Percentiles rank a stretch among this genome's conserved stretches.
Evolutionary conservation across 2,329 filamentous ascomycete species (phyloP).

Genomic region (Penicillium sp.): DNA sequence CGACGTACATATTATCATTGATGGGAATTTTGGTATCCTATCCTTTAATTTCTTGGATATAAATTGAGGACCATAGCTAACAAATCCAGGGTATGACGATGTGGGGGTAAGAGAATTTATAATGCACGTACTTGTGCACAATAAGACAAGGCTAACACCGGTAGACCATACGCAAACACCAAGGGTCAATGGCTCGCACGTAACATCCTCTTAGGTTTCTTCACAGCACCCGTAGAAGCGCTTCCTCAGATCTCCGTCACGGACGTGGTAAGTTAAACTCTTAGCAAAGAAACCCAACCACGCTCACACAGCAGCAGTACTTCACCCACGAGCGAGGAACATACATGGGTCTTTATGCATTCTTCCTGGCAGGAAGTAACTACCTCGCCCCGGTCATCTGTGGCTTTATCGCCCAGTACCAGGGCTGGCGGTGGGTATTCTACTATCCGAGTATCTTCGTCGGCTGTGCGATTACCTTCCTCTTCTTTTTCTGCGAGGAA

Average conservation of each 20-base stretch:
- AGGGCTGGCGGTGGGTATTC: slow-evolving; percentile 49
- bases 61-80: background rate
- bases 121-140: background rate
- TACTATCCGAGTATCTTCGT: slow-evolving; percentile 54
- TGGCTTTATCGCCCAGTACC: slow-evolving; percentile 47
- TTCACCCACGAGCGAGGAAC: slow-evolving; percentile 43
- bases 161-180: slow-evolving; percentile 31
- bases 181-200: slow-evolving; percentile 42
- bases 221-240: slow-evolving; percentile 42
- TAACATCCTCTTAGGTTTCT: slow-evolving; percentile 39
- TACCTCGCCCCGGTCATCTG: slow-evolving; percentile 47
- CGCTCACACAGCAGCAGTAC: slow-evolving; percentile 28
- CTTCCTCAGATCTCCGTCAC: slow-evolving; percentile 42
- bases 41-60: background rate
- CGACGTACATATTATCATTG: slow-evolving; percentile 36
- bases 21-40: slow-evolving; percentile 31
- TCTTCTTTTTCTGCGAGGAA: slow-evolving; percentile 57
- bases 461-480: slow-evolving; percentile 45
- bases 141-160: background rate
- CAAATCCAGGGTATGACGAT: slow-evolving; percentile 25
- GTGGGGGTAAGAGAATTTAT: slow-evolving; percentile 30
- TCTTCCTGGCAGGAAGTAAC: slow-evolving; percentile 43
- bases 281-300: background rate
- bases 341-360: slow-evolving; percentile 42
- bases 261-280: slow-evolving; percentile 35